Base-by-base conservation (phyloP, 257 asterid genomes). In the Penstemon eatonii region DNA sequence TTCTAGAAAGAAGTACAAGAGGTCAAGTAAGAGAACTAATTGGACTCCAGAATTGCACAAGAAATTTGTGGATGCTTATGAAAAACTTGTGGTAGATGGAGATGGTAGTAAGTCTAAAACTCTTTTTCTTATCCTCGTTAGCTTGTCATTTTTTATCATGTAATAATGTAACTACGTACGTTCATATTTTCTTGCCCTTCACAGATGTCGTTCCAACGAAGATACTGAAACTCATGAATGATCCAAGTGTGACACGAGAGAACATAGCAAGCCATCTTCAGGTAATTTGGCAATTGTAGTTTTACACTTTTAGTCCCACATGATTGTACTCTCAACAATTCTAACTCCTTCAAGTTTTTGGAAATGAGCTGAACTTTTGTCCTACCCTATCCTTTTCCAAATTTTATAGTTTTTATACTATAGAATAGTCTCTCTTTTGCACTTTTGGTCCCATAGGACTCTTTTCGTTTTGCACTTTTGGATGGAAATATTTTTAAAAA, bases 221-320 rank as follows among this genome's bases (percentile, higher is more conserved):
- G 45, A 63, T 63, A 45, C 68, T 63, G 5, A 43, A 63, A 39
- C 25, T 63, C 36, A 63, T 63, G 68, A 45, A 47, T 6, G 68
- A 63, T 9, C 68, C 68, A 63, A 51, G 18, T 46, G 37, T 63
- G 38, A 46, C 43, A 1, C 68, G 68, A 45, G 68, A 63, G 45
- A 46, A 10, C 10, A 56, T 63, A 19, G 68, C 68, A 4, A 63
- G 68, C 47, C 68, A 63, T 46, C 68, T 63, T 9, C 68, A 63
- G 68, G 68, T 63, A 46, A 7, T 41, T 60, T 40, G 33, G 33
- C 33, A 25, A 25, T 25, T 25, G 33, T 25, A 25, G 33, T 25
- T 25, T 15, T 15, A 15, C 18, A 15, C 18, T 15, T 15, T 25
- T 25, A 25, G 33, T 25, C 33, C 33, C 33, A 25, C 33, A 25